Evolutionary conservation across 345 rosid species (phyloP), one percentile per base, ranked within the genome.

Genomic region (Citrus glauca): DNA sequence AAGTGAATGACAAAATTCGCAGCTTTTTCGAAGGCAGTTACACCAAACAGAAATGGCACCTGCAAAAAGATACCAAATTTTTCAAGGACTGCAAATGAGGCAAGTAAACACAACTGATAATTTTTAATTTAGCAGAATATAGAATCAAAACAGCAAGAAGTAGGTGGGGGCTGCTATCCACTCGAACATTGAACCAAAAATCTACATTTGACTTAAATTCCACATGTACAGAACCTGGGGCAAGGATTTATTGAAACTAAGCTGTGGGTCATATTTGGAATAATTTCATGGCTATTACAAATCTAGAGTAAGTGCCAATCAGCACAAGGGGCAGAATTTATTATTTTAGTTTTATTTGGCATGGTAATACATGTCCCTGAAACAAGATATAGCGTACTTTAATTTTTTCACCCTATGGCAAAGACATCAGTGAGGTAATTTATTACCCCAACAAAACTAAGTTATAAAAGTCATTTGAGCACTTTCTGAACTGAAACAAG

Each of bases 11-110:
- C 87, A 79, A 84, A 87, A 81, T 81, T 84, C 57, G 99, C 98
- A 80, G 84, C 88, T 85, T 89, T 94, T 87, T 96, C 99, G 60
- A 96, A 79, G 80, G 98, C 97, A 77, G 94, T 60, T 53, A 96
- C 87, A 57, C 99, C 99, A 83, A 96, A 94, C 81, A 96, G 99
- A 88, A 96, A 96, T 17, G 99, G 99, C 33, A 94, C 99, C 98
- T 96, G 86, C 81, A 86, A 75, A 37, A 57, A 69, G 33, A 83
- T 40, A 76, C 65, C 57, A 69, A 56, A 33, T 66, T 75, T 35
- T 71, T 33, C 63, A 84, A 17, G 24, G 42, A 61, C 59, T 50
- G 20, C 50, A 37, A 42, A 66, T 4, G 70, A 66, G 72, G 32
- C 65, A 81, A 45, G 13, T 60, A 61, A 30, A 53, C 53, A 48